phyloP scores from a whole-genome alignment of 2,329 filamentous ascomycete genomes.

The Verticillium klebahnii region DNA sequence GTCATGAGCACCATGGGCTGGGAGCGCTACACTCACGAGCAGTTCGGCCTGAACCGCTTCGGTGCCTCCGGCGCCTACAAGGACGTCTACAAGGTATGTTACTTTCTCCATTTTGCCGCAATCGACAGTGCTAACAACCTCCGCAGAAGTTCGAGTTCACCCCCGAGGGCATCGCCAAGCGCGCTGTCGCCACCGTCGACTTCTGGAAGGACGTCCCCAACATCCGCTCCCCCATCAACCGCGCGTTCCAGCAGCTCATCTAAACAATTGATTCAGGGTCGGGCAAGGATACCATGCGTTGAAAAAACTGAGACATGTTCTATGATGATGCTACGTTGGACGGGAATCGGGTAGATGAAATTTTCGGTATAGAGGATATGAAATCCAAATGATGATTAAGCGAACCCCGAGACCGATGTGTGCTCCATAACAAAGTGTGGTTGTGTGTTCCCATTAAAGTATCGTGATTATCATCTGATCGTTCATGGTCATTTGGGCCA shows the following conservation, averaged over 20 bases:
- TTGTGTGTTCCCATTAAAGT: background rate
- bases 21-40: conserved; percentile 99
- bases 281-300: background rate
- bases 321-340: conserved; percentile 11
- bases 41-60: conserved; percentile 98
- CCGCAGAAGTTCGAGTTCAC: conserved; percentile 97
- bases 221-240: conserved; percentile 92
- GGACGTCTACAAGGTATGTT: conserved; percentile 85
- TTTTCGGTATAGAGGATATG: conserved; percentile 12
- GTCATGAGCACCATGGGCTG: conserved; percentile 96
- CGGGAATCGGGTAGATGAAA: conserved; percentile 11
- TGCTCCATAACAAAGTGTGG: background rate
- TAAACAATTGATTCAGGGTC: conserved; percentile 41
- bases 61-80: conserved; percentile 96
- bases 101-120: background rate
- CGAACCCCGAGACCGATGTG: background rate
- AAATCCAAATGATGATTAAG: conserved; percentile 14
- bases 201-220: conserved; percentile 95
- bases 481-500: background rate
- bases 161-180: conserved; percentile 93
- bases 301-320: background rate
- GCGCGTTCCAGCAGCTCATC: conserved; percentile 95
- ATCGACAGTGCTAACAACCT: conserved; percentile 27
- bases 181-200: conserved; percentile 83
- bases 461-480: background rate